Base-by-base conservation (phyloP, 352 stramenopile genomes). In the Achlya hypogyna region DNA sequence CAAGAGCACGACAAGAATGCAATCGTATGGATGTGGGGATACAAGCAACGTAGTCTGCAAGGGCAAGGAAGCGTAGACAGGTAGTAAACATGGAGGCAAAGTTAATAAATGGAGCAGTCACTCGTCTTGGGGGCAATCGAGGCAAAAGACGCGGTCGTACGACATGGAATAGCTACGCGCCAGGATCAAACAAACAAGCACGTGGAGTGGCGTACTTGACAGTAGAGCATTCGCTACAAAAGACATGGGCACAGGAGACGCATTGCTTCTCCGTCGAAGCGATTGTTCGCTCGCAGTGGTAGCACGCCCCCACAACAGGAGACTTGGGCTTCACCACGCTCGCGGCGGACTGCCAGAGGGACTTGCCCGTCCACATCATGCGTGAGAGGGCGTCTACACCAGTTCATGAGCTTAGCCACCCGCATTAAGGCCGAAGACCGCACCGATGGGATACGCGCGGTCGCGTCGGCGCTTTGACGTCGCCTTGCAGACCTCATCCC, bases 141-240 rank as follows among this genome's bases (percentile, higher is more conserved):
- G 54, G 23, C 54, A 64, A 47, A 64, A 64, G 20, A 52, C 35
- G 27, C 54, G 54, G 38, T 64, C 54, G 54, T 52, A 32, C 35
- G 54, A 12, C 23, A 25, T 22, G 38, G 35, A 51, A 64, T 64
- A 64, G 52, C 54, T 64, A 64, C 22, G 35, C 14, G 28, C 4
- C 3, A 49, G 32, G 5, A 38, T 58, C 1, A 5, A 32, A 6
- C 23, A 5, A 3, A 28, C 22, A 22, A 34, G 22, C 16, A 52
- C 20, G 16, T 51, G n/a, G 20, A 27, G 20, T 10, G n/a, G 38
- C 54, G 20, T 64, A 64, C 54, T 64, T 64, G 22, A 64, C 52
- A 23, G 54, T 64, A 20, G 54, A 51, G 54, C 54, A 64, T 52
- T 64, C 54, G n/a, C 28, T 25, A 38, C 54, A 64, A 29, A 51